These are phyloP conservation scores for Aspergillus pseudoterreus DNA, from an alignment of 2,329 filamentous ascomycete genomes.

Conservation along the genomic window DNA sequence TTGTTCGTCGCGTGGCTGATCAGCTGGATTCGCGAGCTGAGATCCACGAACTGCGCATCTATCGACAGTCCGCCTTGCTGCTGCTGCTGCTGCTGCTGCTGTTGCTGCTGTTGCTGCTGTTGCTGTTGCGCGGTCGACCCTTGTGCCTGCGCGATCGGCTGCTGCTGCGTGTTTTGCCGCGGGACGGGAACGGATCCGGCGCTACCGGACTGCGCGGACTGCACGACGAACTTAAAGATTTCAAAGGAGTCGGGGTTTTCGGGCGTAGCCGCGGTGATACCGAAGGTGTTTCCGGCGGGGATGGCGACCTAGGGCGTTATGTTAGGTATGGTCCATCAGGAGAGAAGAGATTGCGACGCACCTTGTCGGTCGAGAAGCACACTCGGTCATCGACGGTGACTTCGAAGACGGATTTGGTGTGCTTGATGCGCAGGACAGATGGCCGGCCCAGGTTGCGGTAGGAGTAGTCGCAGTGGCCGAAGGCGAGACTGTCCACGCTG, in stretches of 20 bases:
- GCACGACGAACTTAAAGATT: conserved; percentile 78
- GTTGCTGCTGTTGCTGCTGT: conserved; percentile 16
- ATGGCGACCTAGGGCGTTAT: conserved; percentile 58
- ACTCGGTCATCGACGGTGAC: conserved; percentile 75
- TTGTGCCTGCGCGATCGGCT: conserved; percentile 18
- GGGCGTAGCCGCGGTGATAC: conserved; percentile 80
- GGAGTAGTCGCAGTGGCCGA: conserved; percentile 84
- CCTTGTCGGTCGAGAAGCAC: conserved; percentile 78
- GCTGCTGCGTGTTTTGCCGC: conserved; percentile 10
- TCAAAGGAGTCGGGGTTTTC: conserved; percentile 95
- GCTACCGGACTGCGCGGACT: conserved; percentile 41
- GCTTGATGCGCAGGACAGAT: conserved; percentile 73
- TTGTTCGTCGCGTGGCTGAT: conserved; percentile 59
- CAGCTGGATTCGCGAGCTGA: conserved; percentile 73
- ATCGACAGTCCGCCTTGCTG: conserved; percentile 28
- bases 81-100: conserved; percentile 20
- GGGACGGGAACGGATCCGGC: conserved; percentile 11
- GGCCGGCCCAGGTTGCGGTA: conserved; percentile 90
- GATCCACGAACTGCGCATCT: conserved; percentile 69
- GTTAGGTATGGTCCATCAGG: not conserved
- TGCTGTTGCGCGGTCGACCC: conserved; percentile 5
- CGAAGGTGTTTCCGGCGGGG: conserved; percentile 77
- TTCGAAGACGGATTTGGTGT: conserved; percentile 61
- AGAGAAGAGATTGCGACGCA: conserved; percentile 18
- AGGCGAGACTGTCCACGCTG: conserved; percentile 79